Percentiles rank a stretch among this genome's conserved stretches.
Conservation (phyloP, 2,329 filamentous ascomycete genomes). For the Xylaria sp. region DNA sequence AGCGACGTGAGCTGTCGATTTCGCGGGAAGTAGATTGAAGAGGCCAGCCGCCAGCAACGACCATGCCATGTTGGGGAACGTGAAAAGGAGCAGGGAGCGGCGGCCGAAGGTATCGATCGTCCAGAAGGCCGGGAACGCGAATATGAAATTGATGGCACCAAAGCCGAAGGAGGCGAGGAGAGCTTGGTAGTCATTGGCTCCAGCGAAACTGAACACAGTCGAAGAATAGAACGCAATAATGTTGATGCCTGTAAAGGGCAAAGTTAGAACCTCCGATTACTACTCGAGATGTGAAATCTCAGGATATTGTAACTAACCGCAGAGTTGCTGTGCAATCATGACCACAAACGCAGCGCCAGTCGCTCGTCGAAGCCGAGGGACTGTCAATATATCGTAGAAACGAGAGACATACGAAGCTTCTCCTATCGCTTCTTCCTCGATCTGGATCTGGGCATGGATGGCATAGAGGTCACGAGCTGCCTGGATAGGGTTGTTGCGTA, state of each 20-base stretch:
- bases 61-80: conserved; percentile 76
- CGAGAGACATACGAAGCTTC: conserved; percentile 68
- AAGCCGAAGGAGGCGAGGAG: conserved; percentile 73
- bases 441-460: conserved; percentile 71
- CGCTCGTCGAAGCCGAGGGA: conserved; percentile 75
- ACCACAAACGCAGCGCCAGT: conserved; percentile 80
- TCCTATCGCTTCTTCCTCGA: conserved; percentile 64
- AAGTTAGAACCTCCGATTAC: conserved; percentile 21
- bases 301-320: conserved; percentile 51
- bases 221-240: conserved; percentile 81
- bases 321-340: conserved; percentile 82
- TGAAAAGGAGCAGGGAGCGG: conserved; percentile 70
- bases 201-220: conserved; percentile 68
- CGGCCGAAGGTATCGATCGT: conserved; percentile 75
- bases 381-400: conserved; percentile 73
- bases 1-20: conserved; percentile 49
- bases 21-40: conserved; percentile 60
- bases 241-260: conserved; percentile 60
- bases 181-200: conserved; percentile 64
- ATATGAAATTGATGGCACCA: conserved; percentile 73
- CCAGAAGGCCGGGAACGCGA: conserved; percentile 71
- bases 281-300: too few relatives aligned
- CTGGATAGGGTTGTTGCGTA: conserved; percentile 67
- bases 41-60: conserved; percentile 71
- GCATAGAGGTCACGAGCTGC: conserved; percentile 72